These are phyloP conservation scores for Trypanosomatidae sp. DNA, from an alignment of 208 protist species.

Conservation along the genomic window DNA sequence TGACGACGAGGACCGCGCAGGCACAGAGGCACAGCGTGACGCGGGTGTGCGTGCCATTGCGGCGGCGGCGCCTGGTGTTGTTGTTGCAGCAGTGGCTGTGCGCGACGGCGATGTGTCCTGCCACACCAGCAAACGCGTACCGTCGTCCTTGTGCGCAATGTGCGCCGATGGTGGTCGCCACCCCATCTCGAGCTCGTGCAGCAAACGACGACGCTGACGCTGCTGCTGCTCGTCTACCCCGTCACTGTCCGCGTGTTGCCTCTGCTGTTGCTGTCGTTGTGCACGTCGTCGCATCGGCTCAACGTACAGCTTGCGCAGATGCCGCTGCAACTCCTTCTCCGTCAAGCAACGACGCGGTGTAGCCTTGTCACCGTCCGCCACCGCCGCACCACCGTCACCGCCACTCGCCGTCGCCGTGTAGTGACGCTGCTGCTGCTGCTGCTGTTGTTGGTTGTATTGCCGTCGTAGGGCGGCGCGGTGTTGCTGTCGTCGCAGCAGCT, in stretches of 20 bases:
- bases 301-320: constrained; percentile 58
- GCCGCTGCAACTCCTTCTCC: constrained; percentile 14
- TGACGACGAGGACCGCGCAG: too few relatives aligned
- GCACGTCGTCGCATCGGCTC: constrained; percentile 26
- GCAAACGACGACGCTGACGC: constrained; percentile 1
- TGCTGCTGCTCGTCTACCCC: constrained; percentile 13
- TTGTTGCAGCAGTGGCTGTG: constrained; percentile 11
- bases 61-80: constrained; percentile 12
- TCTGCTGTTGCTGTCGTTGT: constrained; percentile 16
- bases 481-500: constrained; percentile 59
- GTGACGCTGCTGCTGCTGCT: constrained; percentile 3
- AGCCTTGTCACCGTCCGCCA: constrained; percentile 4
- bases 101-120: constrained; percentile 32
- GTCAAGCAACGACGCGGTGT: constrained; percentile 12
- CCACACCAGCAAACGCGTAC: constrained; percentile 30
- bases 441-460: neutral
- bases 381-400: too few relatives aligned
- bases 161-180: constrained; percentile 45
- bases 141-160: constrained; percentile 28
- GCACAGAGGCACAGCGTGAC: too few relatives aligned
- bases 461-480: constrained; percentile 30
- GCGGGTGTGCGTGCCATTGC: too few relatives aligned
- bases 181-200: constrained; percentile 14
- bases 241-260: too few relatives aligned
- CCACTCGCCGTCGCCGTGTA: too few relatives aligned